Evolutionary conservation across 148 eudicot species (phyloP), one percentile per base, ranked within the genome.

Genomic region (Camellia japonica): DNA sequence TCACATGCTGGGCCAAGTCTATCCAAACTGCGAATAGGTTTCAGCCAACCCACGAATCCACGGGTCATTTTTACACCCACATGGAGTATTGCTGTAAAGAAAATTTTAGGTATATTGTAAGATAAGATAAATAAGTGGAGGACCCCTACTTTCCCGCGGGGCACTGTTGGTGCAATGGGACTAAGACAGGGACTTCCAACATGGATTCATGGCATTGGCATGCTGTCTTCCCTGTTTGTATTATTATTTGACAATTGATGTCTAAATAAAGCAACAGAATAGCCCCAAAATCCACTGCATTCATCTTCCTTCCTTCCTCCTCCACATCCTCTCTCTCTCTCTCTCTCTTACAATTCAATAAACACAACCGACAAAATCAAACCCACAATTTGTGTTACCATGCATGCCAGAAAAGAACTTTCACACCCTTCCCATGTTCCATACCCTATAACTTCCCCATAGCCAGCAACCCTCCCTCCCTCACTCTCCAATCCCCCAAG

Each of bases 21-120:
- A 30, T 0, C 1, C 38, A 30, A 0, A 30, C 38, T 0, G 0
- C 38, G 1, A 30, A 30, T 1, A 0, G 1, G 38, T 30, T 30
- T 30, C 1, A 0, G 0, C 0, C 0, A 0, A 30, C 38, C 38
- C 38, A 30, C 1, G 38, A 1, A 1, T 0, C 38, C 1, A 1
- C 0, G 38, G 38, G 38, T 1, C 38, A 30, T 30, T 30, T 30
- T 30, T 30, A 30, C 38, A 30, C 38, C 38, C 1, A 30, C 0
- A 1, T 1, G 38, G 0, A 30, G 38, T 0, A 30, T 30, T 30
- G 38, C 38, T 30, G 38, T 30, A 30, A 30, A 30, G 1, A 30
- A 30, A 30, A 0, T 1, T 30, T 0, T 30, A 30, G 38, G 38
- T 30, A 30, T 30, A 30, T 30, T 30, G 1, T 30, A 1, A 30